Base-by-base conservation (phyloP, 805 yeast species). In the Priceomyces fermenticarens region DNA sequence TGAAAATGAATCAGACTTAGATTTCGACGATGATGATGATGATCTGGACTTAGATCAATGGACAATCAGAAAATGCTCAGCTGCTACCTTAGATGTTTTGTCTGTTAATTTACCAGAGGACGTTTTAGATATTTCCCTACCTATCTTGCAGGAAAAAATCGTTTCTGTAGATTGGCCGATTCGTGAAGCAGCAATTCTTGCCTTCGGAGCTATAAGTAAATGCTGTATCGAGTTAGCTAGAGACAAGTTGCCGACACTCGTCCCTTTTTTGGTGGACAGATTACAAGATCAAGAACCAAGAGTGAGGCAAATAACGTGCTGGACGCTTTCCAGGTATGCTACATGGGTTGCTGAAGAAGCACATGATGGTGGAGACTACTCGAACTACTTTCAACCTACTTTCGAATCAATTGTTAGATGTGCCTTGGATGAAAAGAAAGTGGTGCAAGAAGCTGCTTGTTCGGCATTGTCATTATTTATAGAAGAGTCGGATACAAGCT, bases 391-490 rank as follows among this genome's bases (percentile, higher is more conserved):
- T 57, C 68, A 76, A 42, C 93, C 93, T 4, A 88, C 93, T 0
- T 73, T 93, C 44, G 81, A 85, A 52, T 78, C 93, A 2, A 75
- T 93, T 36, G 75, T 93, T 57, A 67, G 60, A 37, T 85, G 93
- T 62, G 80, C 87, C 16, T 67, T 88, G 50, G 98, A 93, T 60
- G 73, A 70, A 38, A 88, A 88, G 67, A 89, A 90, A 58, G 85
- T 85, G 42, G 99, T 91, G n/a, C 99, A 93, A 65, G 91, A 89
- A 54, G 85, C 96, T 42, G 97, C 96, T 1, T 88, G 96, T 51
- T 79, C 89, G 29, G 86, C 97, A 9, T 75, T 91, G 33, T 84
- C 96, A 0, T 82, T 81, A 41, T 85, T 90, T 46, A 81, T 90
- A 31, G 97, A 90, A 54, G 78, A 74, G 43, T 75, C 93, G 15